Evolutionary conservation across 495 filamentous ascomycete species (phyloP), one percentile per base, ranked within the genome.

Genomic region (Aspergillus nidulans): DNA sequence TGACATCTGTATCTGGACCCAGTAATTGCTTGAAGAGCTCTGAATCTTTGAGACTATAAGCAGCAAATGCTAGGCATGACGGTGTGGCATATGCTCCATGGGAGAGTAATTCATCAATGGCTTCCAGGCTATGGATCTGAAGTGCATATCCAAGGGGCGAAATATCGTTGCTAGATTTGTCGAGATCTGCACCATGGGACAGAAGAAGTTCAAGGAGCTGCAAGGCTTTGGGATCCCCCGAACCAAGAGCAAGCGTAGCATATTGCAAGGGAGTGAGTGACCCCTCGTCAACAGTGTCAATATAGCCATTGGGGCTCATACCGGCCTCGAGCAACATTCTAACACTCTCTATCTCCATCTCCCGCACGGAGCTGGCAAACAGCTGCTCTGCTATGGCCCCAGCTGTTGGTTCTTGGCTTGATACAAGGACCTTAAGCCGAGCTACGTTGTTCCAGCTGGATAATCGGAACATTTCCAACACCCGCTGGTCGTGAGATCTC

Each of bases 351-450:
- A n/a, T n/a, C n/a, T 59, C 56, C 1, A n/a, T 9, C 8, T 49
- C 12, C 16, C 56, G 32, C 13, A 59, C n/a, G 36, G 56, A 44
- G n/a, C 50, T 54, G 6, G 21, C 43, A 49, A 59, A 59, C 4
- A 59, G 23, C 28, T 55, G 44, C 30, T 55, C 52, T 16, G 19
- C 38, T 38, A 59, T 52, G 7, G 58, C 52, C 18, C 32, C 52
- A 19, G 53, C 47, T 1, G 52, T 56, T 24, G 58, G 52, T 23
- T 60, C 47, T 15, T 36, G 36, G 9, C 18, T 25, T 6, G 52
- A n/a, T 23, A 60, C 18, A 4, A 60, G 40, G 10, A 36, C 44
- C n/a, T 26, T 19, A 8, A 60, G 13, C 1, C 49, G 41, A 13
- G 43, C 21, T 40, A 23, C 8, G 6, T 25, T 49, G 24, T 52